A percentile compares a stretch with the other conserved stretches of the same genome.
phyloP scores from a whole-genome alignment of 345 rosid genomes.

The Eucalyptus virginea region DNA sequence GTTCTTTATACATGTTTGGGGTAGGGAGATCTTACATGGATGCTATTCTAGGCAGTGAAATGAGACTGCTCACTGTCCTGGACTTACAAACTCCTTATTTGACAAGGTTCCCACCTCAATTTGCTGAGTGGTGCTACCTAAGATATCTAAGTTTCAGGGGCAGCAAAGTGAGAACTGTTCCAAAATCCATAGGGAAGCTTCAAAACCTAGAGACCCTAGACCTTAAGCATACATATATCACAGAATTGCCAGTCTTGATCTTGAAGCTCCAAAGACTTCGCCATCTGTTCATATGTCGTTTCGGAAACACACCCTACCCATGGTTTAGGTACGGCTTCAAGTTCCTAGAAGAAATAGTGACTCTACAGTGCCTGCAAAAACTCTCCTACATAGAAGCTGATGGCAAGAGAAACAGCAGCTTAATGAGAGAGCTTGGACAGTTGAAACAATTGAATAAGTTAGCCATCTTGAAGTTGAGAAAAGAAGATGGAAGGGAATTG shows the following conservation, averaged over 20 bases:
- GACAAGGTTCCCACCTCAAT: constrained; percentile 10
- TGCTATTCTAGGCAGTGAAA: not conserved
- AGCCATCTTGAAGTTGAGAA: constrained; percentile 16
- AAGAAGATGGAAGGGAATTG: constrained; percentile 12
- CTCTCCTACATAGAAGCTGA: constrained; percentile 10
- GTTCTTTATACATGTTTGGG: constrained; percentile 26
- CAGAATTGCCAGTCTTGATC: constrained; percentile 16
- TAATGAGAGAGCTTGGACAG: constrained; percentile 16
- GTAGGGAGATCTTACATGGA: not conserved
- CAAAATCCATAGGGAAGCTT: constrained; percentile 22
- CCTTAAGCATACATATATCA: constrained; percentile 18
- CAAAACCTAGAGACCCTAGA: constrained; percentile 31
- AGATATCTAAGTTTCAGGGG: constrained; percentile 21
- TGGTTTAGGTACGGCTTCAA: constrained; percentile 9
- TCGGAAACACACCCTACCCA: not conserved
- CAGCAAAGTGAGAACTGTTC: constrained; percentile 14
- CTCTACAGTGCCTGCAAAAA: constrained; percentile 15
- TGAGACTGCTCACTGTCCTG: constrained; percentile 17
- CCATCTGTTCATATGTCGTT: constrained; percentile 3
- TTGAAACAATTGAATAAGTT: constrained; percentile 17
- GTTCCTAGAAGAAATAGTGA: constrained; percentile 5
- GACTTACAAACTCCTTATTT: constrained; percentile 18
- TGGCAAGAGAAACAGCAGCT: not conserved
- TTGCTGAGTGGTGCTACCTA: constrained; percentile 4
- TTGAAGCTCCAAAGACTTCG: constrained; percentile 19